Evolutionary conservation across 306 rosid genomes (phyloP), one percentile per base, ranked within the genome.

Genomic region (Rubus idaeus): DNA sequence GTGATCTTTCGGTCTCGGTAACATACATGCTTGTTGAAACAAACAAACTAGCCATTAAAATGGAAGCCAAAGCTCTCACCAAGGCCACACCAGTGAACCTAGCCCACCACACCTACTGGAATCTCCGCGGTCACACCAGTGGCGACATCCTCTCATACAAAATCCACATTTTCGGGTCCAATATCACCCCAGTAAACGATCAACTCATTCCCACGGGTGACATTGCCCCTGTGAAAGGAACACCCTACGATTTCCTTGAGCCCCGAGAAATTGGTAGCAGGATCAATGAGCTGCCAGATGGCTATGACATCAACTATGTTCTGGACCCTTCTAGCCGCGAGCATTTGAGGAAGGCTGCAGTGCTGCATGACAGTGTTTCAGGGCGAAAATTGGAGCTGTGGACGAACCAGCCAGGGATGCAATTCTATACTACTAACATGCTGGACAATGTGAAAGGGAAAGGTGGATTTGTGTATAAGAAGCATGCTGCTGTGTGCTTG

Each of bases 21-120:
- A 89, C 93, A 6, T 92, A 90, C 82, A 58, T 70, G 84, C 50
- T 92, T 18, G 35, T 86, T 45, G 87, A 70, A 6, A 56, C 71
- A 4, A 73, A 88, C 86, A 49, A 75, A 74, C 67, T 88, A 23
- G 84, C 51, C 5, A 89, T 92, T 57, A 85, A 65, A 77, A 88
- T 90, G 92, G 69, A 20, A 44, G 93, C 97, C 4, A 73, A 75
- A 53, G 26, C 96, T 17, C 47, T 78, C 10, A 79, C 87, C 83
- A 75, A 90, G 73, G 83, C 87, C 68, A 88, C 96, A 12, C 97
- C 93, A 10, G 89, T 90, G 56, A 90, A 92, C 74, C 58, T 88
- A 13, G 96, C 97, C 4, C 96, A 92, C 18, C 96, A 90, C 11
- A 20, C 90, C 0, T 84, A 90, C 81, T 90, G 96, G 97, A 92